Evolutionary conservation across 164 flowering plant species (phyloP).

Genomic region (Sedum album): DNA sequence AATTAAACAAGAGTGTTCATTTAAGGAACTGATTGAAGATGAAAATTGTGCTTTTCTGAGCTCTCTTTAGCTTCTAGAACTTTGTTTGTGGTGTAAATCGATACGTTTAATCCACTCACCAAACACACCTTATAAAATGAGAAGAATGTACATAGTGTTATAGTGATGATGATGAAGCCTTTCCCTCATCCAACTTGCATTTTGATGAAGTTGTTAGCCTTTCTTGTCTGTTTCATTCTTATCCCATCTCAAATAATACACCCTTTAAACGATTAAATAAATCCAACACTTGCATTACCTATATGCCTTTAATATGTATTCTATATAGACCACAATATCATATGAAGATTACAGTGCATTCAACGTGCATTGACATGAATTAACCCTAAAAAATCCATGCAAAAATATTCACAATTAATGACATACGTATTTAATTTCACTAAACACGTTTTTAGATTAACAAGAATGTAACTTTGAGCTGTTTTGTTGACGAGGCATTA

Average conservation of each 20-base stretch:
- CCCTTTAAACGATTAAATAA: neutral
- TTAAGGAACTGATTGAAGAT: neutral
- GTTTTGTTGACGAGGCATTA: too few species aligned
- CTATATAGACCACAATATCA: neutral
- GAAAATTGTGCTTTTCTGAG: neutral
- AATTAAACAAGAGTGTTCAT: neutral
- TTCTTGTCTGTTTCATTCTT: neutral
- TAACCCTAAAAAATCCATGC: too few species aligned
- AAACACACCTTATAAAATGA: neutral
- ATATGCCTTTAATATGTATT: too few species aligned
- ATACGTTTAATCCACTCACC: slow-evolving; percentile 4
- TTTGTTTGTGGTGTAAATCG: neutral
- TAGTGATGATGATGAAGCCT: neutral
- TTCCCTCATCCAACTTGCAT: slow-evolving; percentile 2
- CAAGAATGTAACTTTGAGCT: too few species aligned
- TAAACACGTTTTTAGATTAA: too few species aligned
- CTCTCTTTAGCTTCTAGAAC: neutral
- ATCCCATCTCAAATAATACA: neutral
- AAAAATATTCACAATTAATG: too few species aligned
- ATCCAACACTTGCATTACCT: neutral
- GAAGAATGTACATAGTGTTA: neutral
- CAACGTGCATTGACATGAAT: too few species aligned
- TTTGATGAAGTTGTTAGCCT: slow-evolving; percentile 7
- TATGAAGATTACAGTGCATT: neutral
- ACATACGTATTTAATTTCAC: too few species aligned